Evolutionary conservation across 2,329 filamentous ascomycete genomes (phyloP).

Genomic region (Fusarium globosum): DNA sequence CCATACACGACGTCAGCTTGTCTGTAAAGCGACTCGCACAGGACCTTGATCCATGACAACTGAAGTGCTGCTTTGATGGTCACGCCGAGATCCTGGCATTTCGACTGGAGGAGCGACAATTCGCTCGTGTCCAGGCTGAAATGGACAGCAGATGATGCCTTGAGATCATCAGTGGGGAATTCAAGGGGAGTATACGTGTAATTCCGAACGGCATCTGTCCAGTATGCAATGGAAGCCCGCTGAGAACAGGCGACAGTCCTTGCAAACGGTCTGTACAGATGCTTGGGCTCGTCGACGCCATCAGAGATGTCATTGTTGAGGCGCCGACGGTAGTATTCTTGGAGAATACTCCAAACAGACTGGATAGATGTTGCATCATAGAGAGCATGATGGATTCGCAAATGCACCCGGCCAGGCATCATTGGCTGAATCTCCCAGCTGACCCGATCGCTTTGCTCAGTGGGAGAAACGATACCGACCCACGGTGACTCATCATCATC

Average conservation of each 20-base stretch:
- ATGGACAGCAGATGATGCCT: conserved; percentile 13
- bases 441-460: conserved; percentile 14
- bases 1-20: conserved; percentile 15
- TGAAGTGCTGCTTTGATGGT: conserved; percentile 12
- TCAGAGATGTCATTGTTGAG: neutral
- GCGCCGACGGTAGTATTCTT: neutral
- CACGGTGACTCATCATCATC: conserved; percentile 14
- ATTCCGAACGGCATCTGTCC: neutral
- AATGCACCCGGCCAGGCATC: neutral
- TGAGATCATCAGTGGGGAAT: neutral
- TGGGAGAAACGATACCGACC: conserved; percentile 21
- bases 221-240: neutral
- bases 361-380: conserved; percentile 21
- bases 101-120: neutral
- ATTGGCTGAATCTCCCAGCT: neutral
- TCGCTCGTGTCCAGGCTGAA: neutral
- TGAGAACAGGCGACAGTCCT: neutral
- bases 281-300: accelerated
- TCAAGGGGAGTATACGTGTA: conserved; percentile 7
- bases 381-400: conserved; percentile 19
- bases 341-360: neutral
- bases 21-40: conserved; percentile 2
- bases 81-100: neutral
- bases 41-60: conserved; percentile 14
- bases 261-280: conserved; percentile 17